Conservation (phyloP, 73 alveolate genomes). For the Paramecium octaurelia region DNA sequence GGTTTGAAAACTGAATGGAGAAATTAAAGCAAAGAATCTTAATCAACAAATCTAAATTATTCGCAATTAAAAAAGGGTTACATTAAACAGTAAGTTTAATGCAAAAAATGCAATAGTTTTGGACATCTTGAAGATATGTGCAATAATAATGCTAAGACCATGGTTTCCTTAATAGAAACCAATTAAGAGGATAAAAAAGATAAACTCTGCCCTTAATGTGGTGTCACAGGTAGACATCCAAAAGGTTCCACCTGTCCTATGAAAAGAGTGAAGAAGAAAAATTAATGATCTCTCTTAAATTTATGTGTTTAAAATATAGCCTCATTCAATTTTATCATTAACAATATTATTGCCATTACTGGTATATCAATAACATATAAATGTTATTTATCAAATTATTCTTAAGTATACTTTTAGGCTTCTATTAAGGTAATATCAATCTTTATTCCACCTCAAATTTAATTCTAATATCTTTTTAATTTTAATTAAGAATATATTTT, state of each 20-base stretch:
- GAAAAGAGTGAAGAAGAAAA: constrained; percentile 45
- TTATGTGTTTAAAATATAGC: background rate
- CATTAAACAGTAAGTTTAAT: background rate
- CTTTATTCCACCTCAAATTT: no score
- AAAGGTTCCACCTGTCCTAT: constrained; percentile 64
- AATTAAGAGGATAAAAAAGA: background rate
- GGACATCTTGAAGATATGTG: background rate
- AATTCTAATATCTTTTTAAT: no score
- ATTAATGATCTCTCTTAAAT: background rate
- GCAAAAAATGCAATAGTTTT: background rate
- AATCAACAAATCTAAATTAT: background rate
- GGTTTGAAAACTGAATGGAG: background rate
- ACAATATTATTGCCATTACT: no score
- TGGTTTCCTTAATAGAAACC: background rate
- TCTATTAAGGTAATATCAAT: background rate
- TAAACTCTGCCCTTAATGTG: constrained; percentile 65
- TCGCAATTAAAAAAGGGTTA: background rate
- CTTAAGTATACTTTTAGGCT: background rate
- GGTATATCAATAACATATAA: no score
- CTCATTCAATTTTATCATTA: background rate
- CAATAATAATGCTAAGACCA: background rate
- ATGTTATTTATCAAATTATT: no score
- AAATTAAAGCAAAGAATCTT: background rate
- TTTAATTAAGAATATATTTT: no score
- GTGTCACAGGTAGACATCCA: constrained; percentile 64